These are phyloP conservation scores for Acanthamoeba triangularis DNA, from an alignment of 208 protist species.

Conservation along the genomic window DNA sequence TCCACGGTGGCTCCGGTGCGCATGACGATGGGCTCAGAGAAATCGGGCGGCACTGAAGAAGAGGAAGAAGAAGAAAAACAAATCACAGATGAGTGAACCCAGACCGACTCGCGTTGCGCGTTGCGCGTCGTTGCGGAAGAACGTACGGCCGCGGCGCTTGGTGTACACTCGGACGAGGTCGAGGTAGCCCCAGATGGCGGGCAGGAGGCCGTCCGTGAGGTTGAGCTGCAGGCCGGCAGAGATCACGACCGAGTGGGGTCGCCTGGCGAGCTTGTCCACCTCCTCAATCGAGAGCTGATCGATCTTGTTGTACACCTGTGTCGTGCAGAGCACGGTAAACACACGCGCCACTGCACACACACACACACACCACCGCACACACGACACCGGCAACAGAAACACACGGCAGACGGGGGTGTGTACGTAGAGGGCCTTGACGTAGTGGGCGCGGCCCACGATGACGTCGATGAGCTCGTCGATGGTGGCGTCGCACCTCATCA, in stretches of 20 bases:
- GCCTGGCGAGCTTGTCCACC: constrained; percentile 95
- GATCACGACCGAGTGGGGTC: constrained; percentile 92
- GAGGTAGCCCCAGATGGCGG: constrained; percentile 98
- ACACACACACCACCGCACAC: not conserved
- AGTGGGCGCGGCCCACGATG: constrained; percentile 97
- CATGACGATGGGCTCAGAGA: constrained; percentile 96
- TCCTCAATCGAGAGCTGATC: constrained; percentile 98
- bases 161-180: constrained; percentile 98
- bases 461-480: constrained; percentile 99
- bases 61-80: too few relatives aligned
- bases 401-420: not conserved
- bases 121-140: too few relatives aligned
- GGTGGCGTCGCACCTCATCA: constrained; percentile 97
- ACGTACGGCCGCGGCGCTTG: constrained; percentile 94
- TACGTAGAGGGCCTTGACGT: constrained; percentile 91
- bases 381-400: too few relatives aligned
- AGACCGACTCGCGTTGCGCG: too few relatives aligned
- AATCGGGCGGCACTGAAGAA: constrained; percentile 94
- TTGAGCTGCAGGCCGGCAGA: constrained; percentile 80
- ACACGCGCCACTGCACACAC: too few relatives aligned
- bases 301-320: constrained; percentile 98
- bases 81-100: too few relatives aligned
- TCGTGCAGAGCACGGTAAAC: too few relatives aligned
- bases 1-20: constrained; percentile 96
- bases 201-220: constrained; percentile 95